Percentiles rank a stretch among this genome's conserved stretches.
phyloP scores from a whole-genome alignment of 306 rosid species.

The Geum urbanum region DNA sequence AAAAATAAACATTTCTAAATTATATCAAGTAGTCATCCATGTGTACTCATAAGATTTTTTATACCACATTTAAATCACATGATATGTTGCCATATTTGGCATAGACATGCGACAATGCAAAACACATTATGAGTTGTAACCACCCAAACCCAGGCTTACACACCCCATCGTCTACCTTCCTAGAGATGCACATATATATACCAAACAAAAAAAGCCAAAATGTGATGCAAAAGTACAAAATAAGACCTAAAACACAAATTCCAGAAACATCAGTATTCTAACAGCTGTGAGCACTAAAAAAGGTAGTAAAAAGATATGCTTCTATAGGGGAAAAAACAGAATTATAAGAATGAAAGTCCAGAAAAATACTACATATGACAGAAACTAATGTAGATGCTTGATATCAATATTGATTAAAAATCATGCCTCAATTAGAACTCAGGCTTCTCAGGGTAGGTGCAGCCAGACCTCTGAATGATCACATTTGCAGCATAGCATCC shows the following conservation, averaged over 20 bases:
- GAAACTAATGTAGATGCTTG: not conserved
- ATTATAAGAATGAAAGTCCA: not conserved
- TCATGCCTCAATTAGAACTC: conserved; percentile 39
- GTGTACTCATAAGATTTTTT: not conserved
- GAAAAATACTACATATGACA: not conserved
- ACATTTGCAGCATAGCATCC: conserved; percentile 85
- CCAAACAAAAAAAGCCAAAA: not conserved
- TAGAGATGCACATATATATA: not conserved
- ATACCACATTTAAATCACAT: not conserved
- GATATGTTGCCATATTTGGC: not conserved
- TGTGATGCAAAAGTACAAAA: not conserved
- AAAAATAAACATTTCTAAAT: not conserved
- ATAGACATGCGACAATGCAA: not conserved
- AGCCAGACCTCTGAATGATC: conserved; percentile 85
- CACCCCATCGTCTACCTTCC: not conserved
- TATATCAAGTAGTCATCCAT: not conserved
- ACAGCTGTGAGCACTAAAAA: too few species aligned
- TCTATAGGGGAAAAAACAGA: not conserved
- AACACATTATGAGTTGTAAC: not conserved
- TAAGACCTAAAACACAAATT: not conserved
- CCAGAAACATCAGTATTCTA: too few species aligned
- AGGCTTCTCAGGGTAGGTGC: conserved; percentile 94
- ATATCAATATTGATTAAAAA: conserved; percentile 12
- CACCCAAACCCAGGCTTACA: not conserved
- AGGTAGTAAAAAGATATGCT: not conserved